These are phyloP conservation scores for Podospora bellae-mahoneyi DNA, from an alignment of 495 filamentous ascomycete genomes.

Conservation along the genomic window DNA sequence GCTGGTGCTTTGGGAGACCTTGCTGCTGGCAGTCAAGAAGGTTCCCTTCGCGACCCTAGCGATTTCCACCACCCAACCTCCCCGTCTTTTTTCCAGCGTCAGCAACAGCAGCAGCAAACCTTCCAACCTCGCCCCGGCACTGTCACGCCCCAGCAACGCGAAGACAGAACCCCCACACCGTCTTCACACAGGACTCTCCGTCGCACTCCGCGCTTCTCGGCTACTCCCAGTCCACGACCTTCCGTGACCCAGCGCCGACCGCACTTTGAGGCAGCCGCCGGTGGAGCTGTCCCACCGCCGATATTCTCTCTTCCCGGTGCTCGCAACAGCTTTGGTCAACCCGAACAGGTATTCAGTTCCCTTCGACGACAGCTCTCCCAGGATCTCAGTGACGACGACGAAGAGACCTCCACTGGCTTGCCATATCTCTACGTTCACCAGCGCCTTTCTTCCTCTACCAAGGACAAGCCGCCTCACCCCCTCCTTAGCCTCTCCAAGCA, in stretches of 20 bases:
- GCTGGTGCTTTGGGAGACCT: conserved; percentile 35
- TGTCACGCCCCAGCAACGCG: conserved; percentile 24
- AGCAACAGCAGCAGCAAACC: conserved; percentile 36
- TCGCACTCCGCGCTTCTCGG: conserved; percentile 46
- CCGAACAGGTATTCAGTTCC: conserved; percentile 20
- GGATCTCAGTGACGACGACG: conserved; percentile 41
- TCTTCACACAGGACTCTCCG: conserved; percentile 44
- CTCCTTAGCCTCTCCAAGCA: conserved; percentile 44
- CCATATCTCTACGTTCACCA: conserved; percentile 26
- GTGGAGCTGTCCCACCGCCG: conserved; percentile 36
- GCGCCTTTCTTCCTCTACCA: conserved; percentile 24
- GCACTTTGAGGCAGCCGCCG: conserved; percentile 36
- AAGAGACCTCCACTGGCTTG: conserved; percentile 33
- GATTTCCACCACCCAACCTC: conserved; percentile 42
- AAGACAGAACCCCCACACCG: conserved; percentile 37
- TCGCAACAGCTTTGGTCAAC: conserved; percentile 26
- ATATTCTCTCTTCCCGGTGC: conserved; percentile 32
- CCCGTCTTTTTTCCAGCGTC: conserved; percentile 38
- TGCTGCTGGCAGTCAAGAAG: conserved; percentile 43
- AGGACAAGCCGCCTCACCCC: conserved; percentile 34
- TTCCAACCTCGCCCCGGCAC: conserved; percentile 31
- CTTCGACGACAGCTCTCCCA: conserved; percentile 44
- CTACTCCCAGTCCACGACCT: conserved; percentile 40
- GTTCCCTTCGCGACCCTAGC: conserved; percentile 41
- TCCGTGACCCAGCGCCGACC: conserved; percentile 30